phyloP scores from a whole-genome alignment of 73 alveolate genomes.

The Paramecium octaurelia region DNA sequence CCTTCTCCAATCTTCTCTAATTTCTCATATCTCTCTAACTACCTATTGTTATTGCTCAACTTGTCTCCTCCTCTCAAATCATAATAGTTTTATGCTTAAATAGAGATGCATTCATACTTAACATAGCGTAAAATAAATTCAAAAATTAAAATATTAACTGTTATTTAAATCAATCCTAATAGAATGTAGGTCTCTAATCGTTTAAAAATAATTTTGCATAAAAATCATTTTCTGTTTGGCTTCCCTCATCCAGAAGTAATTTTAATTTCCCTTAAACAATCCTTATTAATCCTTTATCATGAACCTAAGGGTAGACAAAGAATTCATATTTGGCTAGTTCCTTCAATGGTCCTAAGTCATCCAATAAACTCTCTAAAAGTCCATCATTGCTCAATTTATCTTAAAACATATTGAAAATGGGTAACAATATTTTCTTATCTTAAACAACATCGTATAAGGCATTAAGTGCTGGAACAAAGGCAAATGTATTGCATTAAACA shows the following conservation, averaged over 20 bases:
- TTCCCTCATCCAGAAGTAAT: background rate
- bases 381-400: background rate
- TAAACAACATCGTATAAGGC: background rate
- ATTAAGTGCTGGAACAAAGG: background rate
- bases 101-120: background rate
- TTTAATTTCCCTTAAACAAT: background rate
- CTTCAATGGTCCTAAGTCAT: background rate
- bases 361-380: background rate
- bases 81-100: background rate
- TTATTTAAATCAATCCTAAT: background rate
- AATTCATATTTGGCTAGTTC: background rate
- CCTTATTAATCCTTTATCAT: background rate
- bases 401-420: background rate
- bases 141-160: constrained; percentile 22
- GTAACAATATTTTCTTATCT: background rate
- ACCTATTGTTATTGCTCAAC: background rate
- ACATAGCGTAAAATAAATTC: background rate
- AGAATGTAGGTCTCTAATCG: constrained; percentile 8
- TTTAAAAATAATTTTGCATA: background rate
- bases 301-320: background rate
- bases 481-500: background rate
- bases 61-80: constrained; percentile 16
- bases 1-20: constrained; percentile 85
- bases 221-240: background rate
- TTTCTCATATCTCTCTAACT: constrained; percentile 77